Conservation (phyloP, 345 rosid genomes). For the rapeseed (Brassica napus) region DNA sequence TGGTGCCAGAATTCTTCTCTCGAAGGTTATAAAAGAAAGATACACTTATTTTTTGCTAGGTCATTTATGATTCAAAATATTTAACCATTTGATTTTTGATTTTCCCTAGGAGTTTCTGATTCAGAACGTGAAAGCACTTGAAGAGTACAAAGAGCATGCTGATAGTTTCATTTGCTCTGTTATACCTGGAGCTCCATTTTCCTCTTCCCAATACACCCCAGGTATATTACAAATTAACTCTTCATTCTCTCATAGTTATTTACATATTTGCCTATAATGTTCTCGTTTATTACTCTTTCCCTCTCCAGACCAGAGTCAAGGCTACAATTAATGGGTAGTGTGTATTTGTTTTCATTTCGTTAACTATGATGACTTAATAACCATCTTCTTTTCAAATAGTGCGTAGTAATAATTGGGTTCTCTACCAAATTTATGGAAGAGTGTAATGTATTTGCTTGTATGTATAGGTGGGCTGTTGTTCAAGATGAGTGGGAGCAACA, state of each 20-base stretch:
- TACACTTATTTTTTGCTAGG: neutral
- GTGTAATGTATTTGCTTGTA: neutral
- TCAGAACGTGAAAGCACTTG: constrained; percentile 64
- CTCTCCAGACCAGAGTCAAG: neutral
- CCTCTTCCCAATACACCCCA: constrained; percentile 85
- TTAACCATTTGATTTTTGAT: neutral
- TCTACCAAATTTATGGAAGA: neutral
- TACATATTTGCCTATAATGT: neutral
- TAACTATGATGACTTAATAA: neutral
- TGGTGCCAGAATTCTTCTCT: constrained; percentile 70
- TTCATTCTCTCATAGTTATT: neutral
- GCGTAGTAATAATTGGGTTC: neutral
- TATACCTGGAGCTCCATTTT: constrained; percentile 72
- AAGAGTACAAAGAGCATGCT: constrained; percentile 86
- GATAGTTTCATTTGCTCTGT: constrained; percentile 91
- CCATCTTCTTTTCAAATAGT: neutral
- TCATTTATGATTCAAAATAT: neutral
- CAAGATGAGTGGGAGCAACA: constrained; percentile 53
- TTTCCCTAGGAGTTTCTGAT: constrained; percentile 69
- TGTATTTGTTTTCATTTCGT: neutral
- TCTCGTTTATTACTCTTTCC: neutral
- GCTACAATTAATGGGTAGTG: neutral
- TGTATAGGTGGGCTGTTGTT: constrained; percentile 63
- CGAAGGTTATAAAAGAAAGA: constrained; percentile 46
- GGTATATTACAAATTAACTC: constrained; percentile 38